These are phyloP conservation scores for Neonectria coccinea DNA, from an alignment of 2,329 filamentous ascomycete genomes.

Conservation along the genomic window DNA sequence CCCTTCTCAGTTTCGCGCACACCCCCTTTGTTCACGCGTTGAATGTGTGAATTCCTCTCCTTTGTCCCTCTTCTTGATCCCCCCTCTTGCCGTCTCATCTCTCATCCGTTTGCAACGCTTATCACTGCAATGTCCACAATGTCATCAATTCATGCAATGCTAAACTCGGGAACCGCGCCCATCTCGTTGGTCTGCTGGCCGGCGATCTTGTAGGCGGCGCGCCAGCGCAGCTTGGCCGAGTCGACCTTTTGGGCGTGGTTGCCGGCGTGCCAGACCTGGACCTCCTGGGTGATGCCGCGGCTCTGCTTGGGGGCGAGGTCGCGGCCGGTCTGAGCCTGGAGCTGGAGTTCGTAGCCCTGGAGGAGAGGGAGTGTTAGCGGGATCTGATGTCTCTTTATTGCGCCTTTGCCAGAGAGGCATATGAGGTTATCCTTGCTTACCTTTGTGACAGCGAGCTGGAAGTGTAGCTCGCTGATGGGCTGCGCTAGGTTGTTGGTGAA, in stretches of 20 bases:
- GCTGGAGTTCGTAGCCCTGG: slow-evolving; percentile 82
- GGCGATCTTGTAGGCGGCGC: slow-evolving; percentile 81
- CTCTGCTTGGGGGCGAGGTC: slow-evolving; percentile 78
- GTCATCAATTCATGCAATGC: slow-evolving; percentile 68
- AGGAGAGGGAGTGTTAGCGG: slow-evolving; percentile 20
- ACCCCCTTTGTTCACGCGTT: neutral
- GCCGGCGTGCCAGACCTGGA: slow-evolving; percentile 79
- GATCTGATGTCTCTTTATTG: neutral
- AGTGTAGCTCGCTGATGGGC: slow-evolving; percentile 82
- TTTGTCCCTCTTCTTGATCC: slow-evolving; percentile 2
- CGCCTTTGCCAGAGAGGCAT: too few species aligned
- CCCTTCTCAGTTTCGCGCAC: neutral
- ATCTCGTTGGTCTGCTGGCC: slow-evolving; percentile 78
- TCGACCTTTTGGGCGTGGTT: slow-evolving; percentile 76
- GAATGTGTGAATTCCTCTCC: neutral
- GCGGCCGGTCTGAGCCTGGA: slow-evolving; percentile 88
- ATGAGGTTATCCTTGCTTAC: slow-evolving; percentile 59
- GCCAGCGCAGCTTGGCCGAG: slow-evolving; percentile 90
- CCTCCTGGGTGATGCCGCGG: slow-evolving; percentile 82
- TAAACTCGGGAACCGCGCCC: slow-evolving; percentile 85
- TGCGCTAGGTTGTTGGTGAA: slow-evolving; percentile 85
- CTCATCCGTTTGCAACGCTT: slow-evolving; percentile 2
- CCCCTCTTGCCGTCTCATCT: neutral
- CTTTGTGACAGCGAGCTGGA: slow-evolving; percentile 94
- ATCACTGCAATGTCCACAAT: slow-evolving; percentile 11